Percentiles rank a stretch among this genome's conserved stretches.
phyloP scores from a whole-genome alignment of 2,329 filamentous ascomycete genomes.

The Parasarocladium wereldwijsianum region DNA sequence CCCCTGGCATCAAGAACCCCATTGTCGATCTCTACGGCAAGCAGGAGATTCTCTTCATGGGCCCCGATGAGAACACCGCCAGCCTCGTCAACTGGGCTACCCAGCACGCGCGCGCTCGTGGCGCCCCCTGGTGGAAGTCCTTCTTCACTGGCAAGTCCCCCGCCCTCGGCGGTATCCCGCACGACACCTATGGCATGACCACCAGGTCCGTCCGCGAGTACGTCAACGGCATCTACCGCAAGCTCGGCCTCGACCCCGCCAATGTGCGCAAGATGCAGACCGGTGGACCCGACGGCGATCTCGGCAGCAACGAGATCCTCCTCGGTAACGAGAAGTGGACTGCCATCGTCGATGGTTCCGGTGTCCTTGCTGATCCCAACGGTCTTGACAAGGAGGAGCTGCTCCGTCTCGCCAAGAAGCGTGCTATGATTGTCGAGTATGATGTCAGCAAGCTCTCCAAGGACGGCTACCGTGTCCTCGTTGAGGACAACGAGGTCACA shows the following conservation, averaged over 20 bases:
- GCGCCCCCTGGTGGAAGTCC: slow-evolving; percentile 98
- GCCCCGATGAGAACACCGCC: slow-evolving; percentile 96
- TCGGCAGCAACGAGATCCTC: slow-evolving; percentile 95
- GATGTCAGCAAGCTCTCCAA: slow-evolving; percentile 73
- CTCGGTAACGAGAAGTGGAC: slow-evolving; percentile 93
- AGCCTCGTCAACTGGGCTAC: slow-evolving; percentile 98
- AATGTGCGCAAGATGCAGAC: slow-evolving; percentile 91
- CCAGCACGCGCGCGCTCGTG: slow-evolving; percentile 72
- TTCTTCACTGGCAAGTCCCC: slow-evolving; percentile 99
- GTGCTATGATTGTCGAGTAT: slow-evolving; percentile 81
- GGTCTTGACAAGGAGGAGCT: slow-evolving; percentile 79
- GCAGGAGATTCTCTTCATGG: slow-evolving; percentile 96
- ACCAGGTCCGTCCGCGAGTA: slow-evolving; percentile 93
- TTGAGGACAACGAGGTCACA: slow-evolving; percentile 80
- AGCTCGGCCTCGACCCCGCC: slow-evolving; percentile 75
- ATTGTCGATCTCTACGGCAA: slow-evolving; percentile 92
- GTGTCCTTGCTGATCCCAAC: slow-evolving; percentile 85
- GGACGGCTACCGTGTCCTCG: slow-evolving; percentile 79
- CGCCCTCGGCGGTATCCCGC: slow-evolving; percentile 88
- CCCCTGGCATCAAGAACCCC: slow-evolving; percentile 96
- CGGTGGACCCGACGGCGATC: slow-evolving; percentile 87
- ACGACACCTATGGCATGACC: slow-evolving; percentile 95
- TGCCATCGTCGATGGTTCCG: slow-evolving; percentile 88
- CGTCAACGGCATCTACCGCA: slow-evolving; percentile 91
- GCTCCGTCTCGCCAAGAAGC: slow-evolving; percentile 66